phyloP scores from a whole-genome alignment of 208 protist species.

The Acanthamoeba rhysodes region DNA sequence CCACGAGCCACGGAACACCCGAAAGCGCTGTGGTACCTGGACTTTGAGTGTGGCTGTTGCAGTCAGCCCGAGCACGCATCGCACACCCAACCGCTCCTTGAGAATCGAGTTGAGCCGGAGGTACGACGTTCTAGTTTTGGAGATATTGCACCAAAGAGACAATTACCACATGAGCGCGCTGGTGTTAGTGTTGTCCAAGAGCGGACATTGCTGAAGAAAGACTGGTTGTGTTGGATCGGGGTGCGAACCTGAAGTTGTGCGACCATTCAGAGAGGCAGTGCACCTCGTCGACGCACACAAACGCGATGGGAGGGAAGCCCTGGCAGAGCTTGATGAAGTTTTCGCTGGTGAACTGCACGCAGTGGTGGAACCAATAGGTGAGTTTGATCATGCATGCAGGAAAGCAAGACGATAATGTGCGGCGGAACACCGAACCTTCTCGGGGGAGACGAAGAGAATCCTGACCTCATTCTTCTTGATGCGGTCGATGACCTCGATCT shows the following conservation, averaged over 20 bases:
- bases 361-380: not conserved
- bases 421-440: not conserved
- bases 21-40: not conserved
- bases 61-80: slow-evolving; percentile 26
- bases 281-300: slow-evolving; percentile 95
- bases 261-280: slow-evolving; percentile 98
- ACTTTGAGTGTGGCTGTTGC: slow-evolving; percentile 22
- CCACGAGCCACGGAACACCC: too few species aligned
- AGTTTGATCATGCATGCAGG: too few species aligned
- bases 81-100: not conserved
- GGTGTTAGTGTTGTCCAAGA: not conserved
- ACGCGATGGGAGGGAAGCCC: slow-evolving; percentile 76
- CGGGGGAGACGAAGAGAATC: not conserved
- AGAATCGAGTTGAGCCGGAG: slow-evolving; percentile 24
- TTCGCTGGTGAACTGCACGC: not conserved
- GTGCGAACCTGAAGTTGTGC: slow-evolving; percentile 94
- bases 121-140: not conserved
- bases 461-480: slow-evolving; percentile 27
- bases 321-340: slow-evolving; percentile 77
- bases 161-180: too few species aligned
- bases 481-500: not conserved
- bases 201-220: not conserved
- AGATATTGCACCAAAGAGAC: not conserved
- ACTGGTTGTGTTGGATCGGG: too few species aligned
- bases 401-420: slow-evolving; percentile 85